Percentiles rank a stretch among this genome's conserved stretches.
Conservation (phyloP, 148 eudicot genomes). For the Vaccinium myrtillus region DNA sequence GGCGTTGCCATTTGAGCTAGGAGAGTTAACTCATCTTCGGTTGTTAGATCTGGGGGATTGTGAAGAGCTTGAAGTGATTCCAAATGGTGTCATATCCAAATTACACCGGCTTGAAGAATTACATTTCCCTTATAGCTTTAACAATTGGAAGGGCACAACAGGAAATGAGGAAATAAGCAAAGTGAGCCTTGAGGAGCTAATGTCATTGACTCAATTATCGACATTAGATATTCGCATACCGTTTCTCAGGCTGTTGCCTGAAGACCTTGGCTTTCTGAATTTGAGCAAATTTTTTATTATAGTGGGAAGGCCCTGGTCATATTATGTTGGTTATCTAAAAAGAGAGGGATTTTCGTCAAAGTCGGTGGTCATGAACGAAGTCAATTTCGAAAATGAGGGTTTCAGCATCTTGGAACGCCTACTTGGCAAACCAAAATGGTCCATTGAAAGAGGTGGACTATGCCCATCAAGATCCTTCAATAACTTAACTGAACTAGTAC, state of each 20-base stretch:
- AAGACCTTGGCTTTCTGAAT: not conserved
- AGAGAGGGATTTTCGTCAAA: not conserved
- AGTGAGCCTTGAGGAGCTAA: conserved; percentile 2
- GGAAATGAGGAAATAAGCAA: not conserved
- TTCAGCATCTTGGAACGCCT: not conserved
- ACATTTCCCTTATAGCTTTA: not conserved
- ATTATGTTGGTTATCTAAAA: too few species aligned
- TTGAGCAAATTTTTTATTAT: conserved; percentile 4
- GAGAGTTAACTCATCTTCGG: not conserved
- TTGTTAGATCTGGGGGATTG: not conserved
- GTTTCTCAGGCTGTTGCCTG: not conserved
- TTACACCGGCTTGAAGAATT: conserved; percentile 8
- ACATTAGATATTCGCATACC: conserved; percentile 3
- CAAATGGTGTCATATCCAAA: not conserved
- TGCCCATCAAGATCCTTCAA: not conserved
- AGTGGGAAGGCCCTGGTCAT: not conserved
- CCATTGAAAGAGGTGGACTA: not conserved
- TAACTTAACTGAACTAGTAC: not conserved
- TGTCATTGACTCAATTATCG: not conserved
- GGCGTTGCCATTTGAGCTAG: not conserved
- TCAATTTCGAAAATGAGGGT: not conserved
- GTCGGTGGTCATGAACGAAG: not conserved
- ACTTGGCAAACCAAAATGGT: not conserved
- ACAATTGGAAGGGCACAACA: not conserved
- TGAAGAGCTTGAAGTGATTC: not conserved